A percentile compares a stretch with the other conserved stretches of the same genome.
Evolutionary conservation across 129 eudicot genomes (phyloP).

Genomic region (Artemisia argyi): DNA sequence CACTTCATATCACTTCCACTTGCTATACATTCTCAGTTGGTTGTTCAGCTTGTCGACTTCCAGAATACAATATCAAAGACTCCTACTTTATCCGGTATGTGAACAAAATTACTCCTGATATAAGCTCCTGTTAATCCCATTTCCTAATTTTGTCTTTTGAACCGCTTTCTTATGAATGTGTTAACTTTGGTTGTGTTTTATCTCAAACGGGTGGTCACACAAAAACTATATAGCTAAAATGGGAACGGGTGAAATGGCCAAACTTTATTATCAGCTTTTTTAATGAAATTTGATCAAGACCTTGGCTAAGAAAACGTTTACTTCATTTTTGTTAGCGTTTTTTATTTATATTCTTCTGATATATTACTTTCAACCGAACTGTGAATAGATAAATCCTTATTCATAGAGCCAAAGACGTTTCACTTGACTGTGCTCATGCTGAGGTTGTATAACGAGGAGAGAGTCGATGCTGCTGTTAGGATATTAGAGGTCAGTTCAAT

Average conservation of each 20-base stretch:
- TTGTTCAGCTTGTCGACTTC: slow-evolving; percentile 63
- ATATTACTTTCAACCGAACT: slow-evolving; percentile 42
- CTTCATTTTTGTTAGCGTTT: background rate
- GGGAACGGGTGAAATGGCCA: too few species aligned
- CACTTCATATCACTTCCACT: slow-evolving; percentile 87
- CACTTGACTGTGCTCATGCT: slow-evolving; percentile 97
- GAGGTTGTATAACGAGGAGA: slow-evolving; percentile 85
- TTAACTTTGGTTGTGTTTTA: too few species aligned
- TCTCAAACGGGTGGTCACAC: too few species aligned
- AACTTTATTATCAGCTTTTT: background rate
- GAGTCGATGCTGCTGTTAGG: slow-evolving; percentile 69
- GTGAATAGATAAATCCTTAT: slow-evolving; percentile 77
- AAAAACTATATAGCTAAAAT: too few species aligned
- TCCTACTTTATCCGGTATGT: slow-evolving; percentile 50
- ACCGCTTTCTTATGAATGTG: too few species aligned
- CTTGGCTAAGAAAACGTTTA: background rate
- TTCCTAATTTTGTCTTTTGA: background rate
- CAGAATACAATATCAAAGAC: slow-evolving; percentile 52
- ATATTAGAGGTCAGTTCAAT: slow-evolving; percentile 61
- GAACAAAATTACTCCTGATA: background rate
- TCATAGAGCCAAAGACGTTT: slow-evolving; percentile 77
- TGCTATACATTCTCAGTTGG: slow-evolving; percentile 69
- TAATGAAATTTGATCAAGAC: slow-evolving; percentile 3
- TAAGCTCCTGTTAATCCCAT: background rate
- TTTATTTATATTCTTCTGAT: slow-evolving; percentile 1